A percentile compares a stretch with the other conserved stretches of the same genome.
phyloP scores from a whole-genome alignment of 2,329 filamentous ascomycete species.

The Penicillium sp. region DNA sequence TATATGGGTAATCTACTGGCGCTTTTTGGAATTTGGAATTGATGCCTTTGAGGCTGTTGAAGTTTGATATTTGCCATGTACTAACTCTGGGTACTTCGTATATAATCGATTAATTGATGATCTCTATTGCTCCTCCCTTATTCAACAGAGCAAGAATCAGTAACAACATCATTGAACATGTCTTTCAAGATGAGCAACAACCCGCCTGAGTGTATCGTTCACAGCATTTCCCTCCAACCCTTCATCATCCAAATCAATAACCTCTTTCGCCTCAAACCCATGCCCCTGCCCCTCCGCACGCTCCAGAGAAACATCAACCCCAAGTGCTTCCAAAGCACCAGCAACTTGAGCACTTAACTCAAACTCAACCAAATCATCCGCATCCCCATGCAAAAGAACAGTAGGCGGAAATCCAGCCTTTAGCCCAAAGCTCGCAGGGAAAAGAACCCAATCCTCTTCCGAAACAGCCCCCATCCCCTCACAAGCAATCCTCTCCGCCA shows the following conservation, averaged over 20 bases:
- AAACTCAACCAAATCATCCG: slow-evolving; percentile 9
- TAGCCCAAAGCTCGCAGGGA: slow-evolving; percentile 9
- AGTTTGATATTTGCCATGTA: not conserved
- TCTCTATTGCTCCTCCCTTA: not conserved
- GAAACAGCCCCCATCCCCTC: not conserved
- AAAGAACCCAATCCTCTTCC: not conserved
- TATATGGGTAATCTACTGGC: not conserved
- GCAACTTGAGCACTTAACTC: slow-evolving; percentile 14
- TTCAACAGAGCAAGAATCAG: not conserved
- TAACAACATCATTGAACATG: not conserved
- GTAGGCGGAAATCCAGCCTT: slow-evolving; percentile 5
- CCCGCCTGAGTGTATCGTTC: not conserved
- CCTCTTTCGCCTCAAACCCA: slow-evolving; percentile 6
- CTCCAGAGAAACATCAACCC: slow-evolving; percentile 5
- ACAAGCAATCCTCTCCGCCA: not conserved
- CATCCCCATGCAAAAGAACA: slow-evolving; percentile 13
- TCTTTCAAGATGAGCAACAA: not conserved
- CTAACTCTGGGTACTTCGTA: not conserved
- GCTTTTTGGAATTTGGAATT: not conserved
- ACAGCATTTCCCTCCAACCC: not conserved
- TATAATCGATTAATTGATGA: slow-evolving; percentile 2
- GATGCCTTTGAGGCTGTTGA: not conserved
- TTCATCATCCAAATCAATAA: not conserved
- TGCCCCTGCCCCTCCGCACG: slow-evolving; percentile 2
- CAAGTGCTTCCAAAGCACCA: not conserved